Conservation (phyloP, 768 basidiomycete genomes). For the Atractiella rhizophila region DNA sequence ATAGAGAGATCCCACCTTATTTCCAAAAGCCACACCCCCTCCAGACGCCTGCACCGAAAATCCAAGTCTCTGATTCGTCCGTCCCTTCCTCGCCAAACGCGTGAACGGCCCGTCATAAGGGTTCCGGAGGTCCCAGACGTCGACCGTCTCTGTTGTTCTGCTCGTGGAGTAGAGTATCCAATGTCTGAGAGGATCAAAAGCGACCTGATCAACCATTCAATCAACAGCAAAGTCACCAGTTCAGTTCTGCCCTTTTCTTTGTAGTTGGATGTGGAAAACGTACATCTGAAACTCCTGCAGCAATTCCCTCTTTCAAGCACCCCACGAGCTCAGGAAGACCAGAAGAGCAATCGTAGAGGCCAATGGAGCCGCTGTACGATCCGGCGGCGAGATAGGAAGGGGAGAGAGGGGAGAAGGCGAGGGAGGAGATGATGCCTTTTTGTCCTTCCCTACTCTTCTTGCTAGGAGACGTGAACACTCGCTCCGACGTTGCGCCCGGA, state of each 20-base stretch:
- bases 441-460: conserved; percentile 61
- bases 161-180: conserved; percentile 56
- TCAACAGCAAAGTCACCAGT: no score
- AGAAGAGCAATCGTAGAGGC: conserved; percentile 22
- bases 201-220: conserved; percentile 27
- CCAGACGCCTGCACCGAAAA: conserved; percentile 25
- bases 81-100: conserved; percentile 20
- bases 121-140: conserved; percentile 57
- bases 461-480: conserved; percentile 42
- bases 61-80: conserved; percentile 51
- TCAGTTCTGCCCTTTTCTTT: no score
- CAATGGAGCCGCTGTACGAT: conserved; percentile 28
- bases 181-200: conserved; percentile 48
- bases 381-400: conserved; percentile 54
- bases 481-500: conserved; percentile 42
- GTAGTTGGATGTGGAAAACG: no score
- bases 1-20: conserved; percentile 1
- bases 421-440: conserved; percentile 67
- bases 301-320: conserved; percentile 14
- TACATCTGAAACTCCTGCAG: conserved; percentile 4
- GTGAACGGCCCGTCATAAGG: conserved; percentile 24
- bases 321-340: conserved; percentile 32
- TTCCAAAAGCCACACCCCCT: conserved; percentile 2
- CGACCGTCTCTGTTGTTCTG: conserved; percentile 36
- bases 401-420: conserved; percentile 47